Base-by-base conservation (phyloP, 805 yeast genomes). In the Myxozyma vanderwaltii region DNA sequence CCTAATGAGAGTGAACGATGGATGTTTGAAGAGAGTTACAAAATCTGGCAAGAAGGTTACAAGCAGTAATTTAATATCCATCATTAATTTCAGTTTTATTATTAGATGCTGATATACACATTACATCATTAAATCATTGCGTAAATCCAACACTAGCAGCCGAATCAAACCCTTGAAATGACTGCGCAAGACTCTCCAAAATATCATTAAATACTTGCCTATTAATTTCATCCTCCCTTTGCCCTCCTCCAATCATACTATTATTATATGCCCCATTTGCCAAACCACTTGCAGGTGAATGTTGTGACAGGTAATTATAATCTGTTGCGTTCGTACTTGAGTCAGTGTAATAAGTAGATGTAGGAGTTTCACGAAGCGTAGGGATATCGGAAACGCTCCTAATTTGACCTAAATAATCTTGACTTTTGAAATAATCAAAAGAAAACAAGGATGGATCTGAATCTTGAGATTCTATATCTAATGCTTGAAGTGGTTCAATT, bases 111-210 rank as follows among this genome's bases (percentile, higher is more conserved):
- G n/a, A n/a, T n/a, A n/a, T n/a, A 40, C 24, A n/a, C 4, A 27
- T 10, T 15, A 24, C 26, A n/a, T 3, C 13, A 21, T n/a, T 19
- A 15, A 5, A n/a, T 23, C 19, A 45, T 15, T 33, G 17, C 19
- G 33, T 43, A 45, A 58, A 61, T 21, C 64, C 63, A 1, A 58
- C 59, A 24, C 64, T 39, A 17, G 59, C 63, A 6, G 59, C 59
- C 4, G 59, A 59, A 45, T 61, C 64, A 43, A 61, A 61, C 5
- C 56, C 64, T 31, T 61, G 61, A 36, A 61, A 61, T 12, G 64
- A 58, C 44, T 49, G 56, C 3, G 63, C 52, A 33, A 61, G 23
- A 36, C 50, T 58, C 10, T 41, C 59, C 35, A 58, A 35, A 27
- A 61, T 21, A 41, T 61, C 59, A 2, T 46, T 53, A 45, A 61